These are phyloP conservation scores for Austroboletus olivaceoglutinosus DNA, from an alignment of 1,284 basidiomycete genomes.

Conservation along the genomic window DNA sequence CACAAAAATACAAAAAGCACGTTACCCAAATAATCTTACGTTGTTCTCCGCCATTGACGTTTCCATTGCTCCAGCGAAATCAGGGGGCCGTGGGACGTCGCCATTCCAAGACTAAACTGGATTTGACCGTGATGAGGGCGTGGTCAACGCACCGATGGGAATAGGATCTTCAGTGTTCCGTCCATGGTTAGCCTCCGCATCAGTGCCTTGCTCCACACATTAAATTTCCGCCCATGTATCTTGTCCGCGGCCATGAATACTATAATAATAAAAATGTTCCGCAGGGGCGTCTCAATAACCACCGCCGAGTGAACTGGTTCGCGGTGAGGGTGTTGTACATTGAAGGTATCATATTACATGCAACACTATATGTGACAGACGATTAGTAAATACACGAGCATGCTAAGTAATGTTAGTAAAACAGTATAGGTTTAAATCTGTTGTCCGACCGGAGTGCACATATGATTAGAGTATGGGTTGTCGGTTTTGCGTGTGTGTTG, in stretches of 20 bases:
- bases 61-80: slow-evolving; percentile 39
- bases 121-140: slow-evolving; percentile 22
- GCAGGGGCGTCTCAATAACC: not conserved
- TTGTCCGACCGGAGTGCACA: slow-evolving; percentile 28
- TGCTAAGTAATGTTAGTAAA: slow-evolving; percentile 33
- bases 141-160: slow-evolving; percentile 29
- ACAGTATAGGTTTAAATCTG: slow-evolving; percentile 29
- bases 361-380: slow-evolving; percentile 36
- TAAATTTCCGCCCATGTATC: slow-evolving; percentile 28
- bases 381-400: slow-evolving; percentile 33
- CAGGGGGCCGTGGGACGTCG: slow-evolving; percentile 52
- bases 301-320: slow-evolving; percentile 5
- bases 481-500: slow-evolving; percentile 17
- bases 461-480: slow-evolving; percentile 26
- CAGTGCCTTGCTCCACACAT: slow-evolving; percentile 12
- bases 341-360: slow-evolving; percentile 40
- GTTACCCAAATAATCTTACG: slow-evolving; percentile 25
- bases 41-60: slow-evolving; percentile 25
- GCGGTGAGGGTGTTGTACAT: slow-evolving; percentile 19
- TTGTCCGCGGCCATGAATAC: slow-evolving; percentile 27
- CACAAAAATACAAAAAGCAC: slow-evolving; percentile 81
- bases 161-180: slow-evolving; percentile 31
- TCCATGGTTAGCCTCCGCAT: slow-evolving; percentile 14
- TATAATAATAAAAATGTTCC: not conserved
- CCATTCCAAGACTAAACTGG: slow-evolving; percentile 57